Conservation (phyloP, 495 filamentous ascomycete species). For the Aspergillus bridgeri region DNA sequence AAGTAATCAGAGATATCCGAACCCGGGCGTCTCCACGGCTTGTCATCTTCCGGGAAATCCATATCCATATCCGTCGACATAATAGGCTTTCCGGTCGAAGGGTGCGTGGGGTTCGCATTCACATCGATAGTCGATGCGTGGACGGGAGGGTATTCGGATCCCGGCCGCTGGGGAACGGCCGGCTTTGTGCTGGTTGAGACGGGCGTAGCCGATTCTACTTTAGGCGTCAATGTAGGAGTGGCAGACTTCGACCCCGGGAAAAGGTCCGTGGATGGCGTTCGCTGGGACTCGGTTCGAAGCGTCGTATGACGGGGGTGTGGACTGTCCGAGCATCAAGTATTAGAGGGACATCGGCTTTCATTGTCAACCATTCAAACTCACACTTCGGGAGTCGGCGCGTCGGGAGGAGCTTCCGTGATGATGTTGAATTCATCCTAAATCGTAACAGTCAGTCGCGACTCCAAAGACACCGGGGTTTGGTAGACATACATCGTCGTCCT, state of each 20-base stretch:
- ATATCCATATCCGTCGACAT: conserved; percentile 68
- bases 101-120: conserved; percentile 75
- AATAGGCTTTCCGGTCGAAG: conserved; percentile 69
- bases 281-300: conserved; percentile 63
- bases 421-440: conserved; percentile 81
- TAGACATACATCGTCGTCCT: conserved; percentile 57
- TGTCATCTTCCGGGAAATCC: conserved; percentile 76
- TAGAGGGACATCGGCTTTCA: conserved; percentile 1
- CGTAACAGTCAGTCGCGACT: conserved; percentile 14
- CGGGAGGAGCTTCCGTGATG: conserved; percentile 80
- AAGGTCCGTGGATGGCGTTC: conserved; percentile 53
- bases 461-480: neutral
- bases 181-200: conserved; percentile 37
- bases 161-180: conserved; percentile 44
- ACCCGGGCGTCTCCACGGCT: conserved; percentile 95
- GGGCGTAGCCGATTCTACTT: conserved; percentile 43
- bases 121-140: conserved; percentile 82
- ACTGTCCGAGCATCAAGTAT: conserved; percentile 21
- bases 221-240: conserved; percentile 38
- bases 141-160: conserved; percentile 58
- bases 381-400: conserved; percentile 64
- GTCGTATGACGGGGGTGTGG: conserved; percentile 39
- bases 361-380: conserved; percentile 21
- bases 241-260: conserved; percentile 28
- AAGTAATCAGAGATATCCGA: conserved; percentile 95